Evolutionary conservation across 1,284 basidiomycete genomes (phyloP), one percentile per base, ranked within the genome.

Genomic region (Megacollybia platyphylla): DNA sequence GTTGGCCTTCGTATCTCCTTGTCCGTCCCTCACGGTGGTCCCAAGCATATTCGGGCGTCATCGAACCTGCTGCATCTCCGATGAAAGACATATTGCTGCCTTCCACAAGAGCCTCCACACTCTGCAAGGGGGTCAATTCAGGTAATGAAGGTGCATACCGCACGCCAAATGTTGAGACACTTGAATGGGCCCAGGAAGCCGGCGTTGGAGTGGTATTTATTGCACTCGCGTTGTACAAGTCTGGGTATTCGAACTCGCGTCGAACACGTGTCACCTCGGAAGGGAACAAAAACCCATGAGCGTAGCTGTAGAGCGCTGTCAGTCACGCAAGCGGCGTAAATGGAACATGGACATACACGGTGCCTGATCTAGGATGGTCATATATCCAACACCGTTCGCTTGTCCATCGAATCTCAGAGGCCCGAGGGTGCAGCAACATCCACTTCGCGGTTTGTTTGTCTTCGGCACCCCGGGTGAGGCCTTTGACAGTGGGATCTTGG

Each of bases 311-410:
- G 24, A 57, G 45, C 42, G 39, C 24, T 49, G 40, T 36, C 40
- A 36, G 29, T 38, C 39, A 17, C 20, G 48, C 11, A 42, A 17
- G 39, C 13, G 15, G 15, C 37, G n/a, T 39, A 38, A 36, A 46
- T 47, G 42, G 40, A 44, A 39, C 32, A 39, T 11, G 29, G 20
- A 67, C 84, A 55, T 67, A 89, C 76, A 92, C 88, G 15, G 93
- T 97, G 39, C 86, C 83, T 2, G 87, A 79, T 42, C 90, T 84
- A 0, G 94, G 94, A 62, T 97, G 93, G 60, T 98, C 94, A 62
- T 98, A 97, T 51, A 98, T 91, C 89, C 90, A 97, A 61, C 94
- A 97, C 24, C 82, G 77, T 57, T 98, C 94, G 52, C 87, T 85
- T 26, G 76, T 73, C 91, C 91, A 97, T 42, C 89, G 76, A 31